A percentile compares a stretch with the other conserved stretches of the same genome.
Conservation (phyloP, 164 flowering plant species). For the Taxillus chinensis region DNA sequence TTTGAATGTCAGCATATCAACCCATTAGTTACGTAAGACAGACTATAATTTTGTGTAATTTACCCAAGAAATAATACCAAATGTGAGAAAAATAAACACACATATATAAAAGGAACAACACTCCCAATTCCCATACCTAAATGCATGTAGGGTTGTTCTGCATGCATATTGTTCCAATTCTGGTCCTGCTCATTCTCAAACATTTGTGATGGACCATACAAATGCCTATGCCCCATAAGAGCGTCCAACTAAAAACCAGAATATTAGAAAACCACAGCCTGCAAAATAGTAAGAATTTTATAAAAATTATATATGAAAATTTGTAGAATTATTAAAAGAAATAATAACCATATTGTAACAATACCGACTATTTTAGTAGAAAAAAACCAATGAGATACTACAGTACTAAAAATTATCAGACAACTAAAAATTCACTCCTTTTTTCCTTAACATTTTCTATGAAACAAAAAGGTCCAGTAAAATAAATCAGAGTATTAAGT, state of each 20-base stretch:
- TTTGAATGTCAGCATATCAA: too few relatives aligned
- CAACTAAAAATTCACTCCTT: neutral
- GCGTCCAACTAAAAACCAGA: conserved; percentile 1
- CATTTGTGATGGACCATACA: conserved; percentile 31
- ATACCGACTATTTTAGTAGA: neutral
- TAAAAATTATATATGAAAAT: neutral
- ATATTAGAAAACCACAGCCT: conserved; percentile 15
- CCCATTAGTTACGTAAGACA: too few relatives aligned
- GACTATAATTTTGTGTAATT: too few relatives aligned
- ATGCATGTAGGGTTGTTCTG: conserved; percentile 32
- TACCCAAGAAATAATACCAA: too few relatives aligned
- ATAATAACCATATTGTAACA: neutral
- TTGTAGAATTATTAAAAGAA: neutral
- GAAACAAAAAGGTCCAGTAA: too few relatives aligned
- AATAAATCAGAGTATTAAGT: too few relatives aligned
- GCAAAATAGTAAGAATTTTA: conserved; percentile 10
- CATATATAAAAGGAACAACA: neutral
- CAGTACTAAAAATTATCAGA: neutral
- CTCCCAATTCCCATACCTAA: conserved; percentile 24
- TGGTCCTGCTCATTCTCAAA: conserved; percentile 43
- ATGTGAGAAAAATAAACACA: neutral
- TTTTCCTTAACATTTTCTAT: too few relatives aligned
- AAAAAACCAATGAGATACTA: neutral
- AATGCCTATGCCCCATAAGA: conserved; percentile 59
- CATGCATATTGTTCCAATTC: conserved; percentile 31